phyloP scores from a whole-genome alignment of 129 eudicot genomes.

The Centaurea solstitialis region DNA sequence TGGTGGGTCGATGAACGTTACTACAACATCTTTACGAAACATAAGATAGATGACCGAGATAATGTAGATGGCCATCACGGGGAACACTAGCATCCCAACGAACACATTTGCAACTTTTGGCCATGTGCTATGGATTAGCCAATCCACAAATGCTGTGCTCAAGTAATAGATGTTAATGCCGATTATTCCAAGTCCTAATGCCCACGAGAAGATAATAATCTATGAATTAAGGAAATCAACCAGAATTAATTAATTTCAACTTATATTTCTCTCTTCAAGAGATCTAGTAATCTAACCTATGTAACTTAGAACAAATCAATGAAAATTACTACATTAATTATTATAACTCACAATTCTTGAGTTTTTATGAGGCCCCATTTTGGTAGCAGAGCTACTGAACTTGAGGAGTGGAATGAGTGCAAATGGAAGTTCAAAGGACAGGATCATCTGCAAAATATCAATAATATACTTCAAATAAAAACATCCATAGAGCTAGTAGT shows the following conservation, averaged over 20 bases:
- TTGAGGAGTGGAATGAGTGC: conserved; percentile 82
- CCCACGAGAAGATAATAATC: conserved; percentile 72
- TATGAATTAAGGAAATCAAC: conserved; percentile 10
- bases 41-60: conserved; percentile 58
- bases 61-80: conserved; percentile 52
- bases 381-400: conserved; percentile 66
- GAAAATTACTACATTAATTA: neutral
- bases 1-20: conserved; percentile 48
- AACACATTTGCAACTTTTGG: conserved; percentile 68
- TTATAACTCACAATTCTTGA: conserved; percentile 49
- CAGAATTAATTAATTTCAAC: neutral
- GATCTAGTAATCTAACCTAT: neutral
- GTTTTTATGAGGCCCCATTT: conserved; percentile 85
- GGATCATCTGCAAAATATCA: conserved; percentile 58
- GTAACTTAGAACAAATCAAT: neutral
- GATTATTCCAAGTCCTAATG: conserved; percentile 72
- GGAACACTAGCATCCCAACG: conserved; percentile 59
- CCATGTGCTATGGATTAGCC: conserved; percentile 51
- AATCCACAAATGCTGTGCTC: conserved; percentile 53
- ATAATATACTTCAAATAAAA: neutral
- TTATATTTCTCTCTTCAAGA: neutral
- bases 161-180: conserved; percentile 80
- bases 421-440: conserved; percentile 83
- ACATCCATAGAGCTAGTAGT: neutral
- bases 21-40: conserved; percentile 61